A percentile compares a stretch with the other conserved stretches of the same genome.
Conservation (phyloP, 345 rosid species). For the Aethionema arabicum region DNA sequence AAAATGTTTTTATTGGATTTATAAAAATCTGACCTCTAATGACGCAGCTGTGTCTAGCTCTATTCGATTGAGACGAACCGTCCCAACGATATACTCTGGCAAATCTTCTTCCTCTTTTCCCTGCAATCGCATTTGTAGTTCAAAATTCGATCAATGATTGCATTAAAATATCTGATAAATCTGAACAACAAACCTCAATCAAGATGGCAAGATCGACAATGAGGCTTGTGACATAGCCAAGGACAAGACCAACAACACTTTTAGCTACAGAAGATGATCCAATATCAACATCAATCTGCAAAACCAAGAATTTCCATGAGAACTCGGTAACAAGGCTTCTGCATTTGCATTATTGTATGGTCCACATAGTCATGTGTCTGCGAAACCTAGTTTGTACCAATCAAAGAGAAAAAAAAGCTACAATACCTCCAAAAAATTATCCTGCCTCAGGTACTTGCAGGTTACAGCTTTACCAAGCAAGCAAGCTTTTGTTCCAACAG, state of each 20-base stretch:
- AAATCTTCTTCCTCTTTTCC: constrained; percentile 76
- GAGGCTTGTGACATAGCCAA: constrained; percentile 93
- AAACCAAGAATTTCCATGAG: constrained; percentile 4
- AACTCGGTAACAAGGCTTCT: not conserved
- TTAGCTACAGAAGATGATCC: constrained; percentile 99
- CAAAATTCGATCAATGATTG: not conserved
- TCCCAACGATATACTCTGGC: constrained; percentile 94
- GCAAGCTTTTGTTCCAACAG: constrained; percentile 98
- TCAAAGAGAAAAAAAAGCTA: not conserved
- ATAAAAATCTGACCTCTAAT: constrained; percentile 46
- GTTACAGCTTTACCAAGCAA: constrained; percentile 96
- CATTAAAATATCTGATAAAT: not conserved
- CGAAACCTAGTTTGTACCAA: not conserved
- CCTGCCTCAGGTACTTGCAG: constrained; percentile 88
- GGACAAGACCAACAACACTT: constrained; percentile 87
- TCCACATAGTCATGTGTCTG: constrained; percentile 1
- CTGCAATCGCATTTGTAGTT: constrained; percentile 46
- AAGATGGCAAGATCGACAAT: constrained; percentile 94
- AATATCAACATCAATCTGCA: constrained; percentile 95
- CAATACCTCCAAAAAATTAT: constrained; percentile 84
- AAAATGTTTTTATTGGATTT: not conserved
- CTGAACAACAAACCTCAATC: constrained; percentile 63
- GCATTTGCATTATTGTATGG: not conserved
- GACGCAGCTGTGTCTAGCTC: constrained; percentile 65
- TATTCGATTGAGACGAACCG: constrained; percentile 80